Evolutionary conservation across 2,329 filamentous ascomycete genomes (phyloP).

Genomic region (Nemania abortiva): DNA sequence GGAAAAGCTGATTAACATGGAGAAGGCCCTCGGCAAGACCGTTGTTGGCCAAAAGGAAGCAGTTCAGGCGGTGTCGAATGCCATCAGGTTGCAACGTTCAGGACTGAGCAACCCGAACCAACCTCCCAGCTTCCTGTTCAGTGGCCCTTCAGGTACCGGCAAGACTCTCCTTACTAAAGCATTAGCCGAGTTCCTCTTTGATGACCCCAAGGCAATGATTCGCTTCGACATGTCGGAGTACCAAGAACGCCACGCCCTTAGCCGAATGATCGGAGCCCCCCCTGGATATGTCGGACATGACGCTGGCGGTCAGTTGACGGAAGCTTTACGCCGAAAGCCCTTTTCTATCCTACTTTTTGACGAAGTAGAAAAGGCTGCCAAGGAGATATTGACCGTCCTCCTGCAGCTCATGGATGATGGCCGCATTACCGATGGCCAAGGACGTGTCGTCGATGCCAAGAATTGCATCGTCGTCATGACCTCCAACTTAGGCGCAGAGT

Average conservation of each 20-base stretch:
- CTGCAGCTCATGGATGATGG: conserved; percentile 99
- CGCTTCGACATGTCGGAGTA: conserved; percentile 99
- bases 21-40: conserved; percentile 82
- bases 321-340: conserved; percentile 90
- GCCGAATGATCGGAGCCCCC: conserved; percentile 96
- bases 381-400: conserved; percentile 95
- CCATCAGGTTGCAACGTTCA: conserved; percentile 93
- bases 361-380: conserved; percentile 98
- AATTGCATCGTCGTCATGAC: conserved; percentile 99
- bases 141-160: conserved; percentile 96
- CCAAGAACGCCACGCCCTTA: conserved; percentile 94
- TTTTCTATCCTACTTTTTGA: conserved; percentile 99
- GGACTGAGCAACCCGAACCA: conserved; percentile 96
- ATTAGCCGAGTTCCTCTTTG: conserved; percentile 96
- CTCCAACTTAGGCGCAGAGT: conserved; percentile 95
- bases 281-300: conserved; percentile 98
- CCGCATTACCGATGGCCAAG: conserved; percentile 97
- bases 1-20: conserved; percentile 98
- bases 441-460: conserved; percentile 90
- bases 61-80: conserved; percentile 91
- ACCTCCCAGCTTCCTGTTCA: conserved; percentile 98
- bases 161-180: conserved; percentile 98
- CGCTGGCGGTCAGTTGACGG: conserved; percentile 93
- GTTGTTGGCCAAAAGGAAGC: conserved; percentile 97
- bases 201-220: conserved; percentile 97